A percentile compares a stretch with the other conserved stretches of the same genome.
Evolutionary conservation across 441 rosid genomes (phyloP).

Genomic region (Pelargonium exstipulatum): DNA sequence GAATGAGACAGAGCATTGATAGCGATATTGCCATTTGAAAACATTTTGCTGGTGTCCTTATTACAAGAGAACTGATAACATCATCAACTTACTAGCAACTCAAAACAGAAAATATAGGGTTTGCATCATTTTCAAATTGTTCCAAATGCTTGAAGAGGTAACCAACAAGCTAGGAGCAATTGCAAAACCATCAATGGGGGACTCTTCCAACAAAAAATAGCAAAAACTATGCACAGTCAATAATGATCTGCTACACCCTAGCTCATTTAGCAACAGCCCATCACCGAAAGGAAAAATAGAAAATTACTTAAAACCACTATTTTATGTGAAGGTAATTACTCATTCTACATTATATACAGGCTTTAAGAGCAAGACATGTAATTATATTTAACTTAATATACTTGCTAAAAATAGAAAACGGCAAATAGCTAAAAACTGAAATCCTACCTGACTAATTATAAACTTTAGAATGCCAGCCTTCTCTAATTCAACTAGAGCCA

Average conservation of each 20-base stretch:
- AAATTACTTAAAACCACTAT: neutral
- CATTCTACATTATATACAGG: neutral
- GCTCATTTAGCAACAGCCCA: neutral
- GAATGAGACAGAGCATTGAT: neutral
- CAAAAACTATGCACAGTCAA: neutral
- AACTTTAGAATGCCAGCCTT: constrained; percentile 80
- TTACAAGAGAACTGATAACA: neutral
- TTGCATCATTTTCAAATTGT: neutral
- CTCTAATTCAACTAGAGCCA: constrained; percentile 91
- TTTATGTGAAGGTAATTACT: neutral
- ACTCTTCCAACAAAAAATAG: constrained; percentile 1
- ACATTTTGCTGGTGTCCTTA: neutral
- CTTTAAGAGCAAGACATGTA: neutral
- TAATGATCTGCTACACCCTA: neutral
- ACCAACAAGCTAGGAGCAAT: constrained; percentile 5
- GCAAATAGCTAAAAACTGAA: constrained; percentile 8
- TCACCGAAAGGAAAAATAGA: neutral
- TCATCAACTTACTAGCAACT: neutral
- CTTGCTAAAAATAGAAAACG: neutral
- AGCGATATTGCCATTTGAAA: neutral
- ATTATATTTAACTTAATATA: constrained; percentile 12
- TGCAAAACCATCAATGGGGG: neutral
- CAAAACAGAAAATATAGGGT: neutral
- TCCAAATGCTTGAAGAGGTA: neutral
- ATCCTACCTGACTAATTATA: constrained; percentile 75